phyloP scores from a whole-genome alignment of 2,329 filamentous ascomycete genomes.

The Colletotrichum euphorbiae region DNA sequence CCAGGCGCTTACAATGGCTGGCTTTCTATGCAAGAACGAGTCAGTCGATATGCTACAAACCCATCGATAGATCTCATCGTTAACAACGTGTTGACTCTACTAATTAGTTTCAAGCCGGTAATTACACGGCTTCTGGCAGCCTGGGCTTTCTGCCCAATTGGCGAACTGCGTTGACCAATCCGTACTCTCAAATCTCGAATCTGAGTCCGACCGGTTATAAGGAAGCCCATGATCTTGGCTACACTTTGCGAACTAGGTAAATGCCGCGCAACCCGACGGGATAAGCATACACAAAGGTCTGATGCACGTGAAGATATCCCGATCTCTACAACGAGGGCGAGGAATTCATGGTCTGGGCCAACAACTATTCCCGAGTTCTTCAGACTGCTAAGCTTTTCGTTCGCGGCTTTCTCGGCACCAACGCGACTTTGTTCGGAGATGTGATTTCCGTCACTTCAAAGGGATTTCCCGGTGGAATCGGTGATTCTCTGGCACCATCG shows the following conservation, averaged over 20 bases:
- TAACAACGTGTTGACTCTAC: neutral
- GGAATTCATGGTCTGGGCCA: slow-evolving; percentile 71
- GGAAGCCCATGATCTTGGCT: slow-evolving; percentile 68
- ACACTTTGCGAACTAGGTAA: slow-evolving; percentile 59
- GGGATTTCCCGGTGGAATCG: slow-evolving; percentile 62
- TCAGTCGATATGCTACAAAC: slow-evolving; percentile 43
- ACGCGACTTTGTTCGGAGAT: slow-evolving; percentile 63
- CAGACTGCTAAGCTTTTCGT: slow-evolving; percentile 72
- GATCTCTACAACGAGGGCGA: slow-evolving; percentile 62
- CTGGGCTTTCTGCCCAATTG: slow-evolving; percentile 69
- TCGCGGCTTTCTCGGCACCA: slow-evolving; percentile 69
- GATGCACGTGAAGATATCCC: slow-evolving; percentile 51
- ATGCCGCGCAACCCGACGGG: neutral
- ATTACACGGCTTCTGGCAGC: slow-evolving; percentile 64
- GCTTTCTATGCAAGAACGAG: slow-evolving; percentile 59
- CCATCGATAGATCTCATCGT: too few species aligned
- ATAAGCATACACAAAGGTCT: neutral
- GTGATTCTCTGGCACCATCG: slow-evolving; percentile 72
- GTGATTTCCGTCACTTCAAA: slow-evolving; percentile 69
- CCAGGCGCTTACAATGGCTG: slow-evolving; percentile 69
- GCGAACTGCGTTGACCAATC: slow-evolving; percentile 67
- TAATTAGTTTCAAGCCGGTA: slow-evolving; percentile 64
- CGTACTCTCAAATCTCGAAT: slow-evolving; percentile 67
- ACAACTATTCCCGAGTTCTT: slow-evolving; percentile 72
- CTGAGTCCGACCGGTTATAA: slow-evolving; percentile 72